Evolutionary conservation across 257 asterid species (phyloP).

Genomic region (Pogostemon cablin): DNA sequence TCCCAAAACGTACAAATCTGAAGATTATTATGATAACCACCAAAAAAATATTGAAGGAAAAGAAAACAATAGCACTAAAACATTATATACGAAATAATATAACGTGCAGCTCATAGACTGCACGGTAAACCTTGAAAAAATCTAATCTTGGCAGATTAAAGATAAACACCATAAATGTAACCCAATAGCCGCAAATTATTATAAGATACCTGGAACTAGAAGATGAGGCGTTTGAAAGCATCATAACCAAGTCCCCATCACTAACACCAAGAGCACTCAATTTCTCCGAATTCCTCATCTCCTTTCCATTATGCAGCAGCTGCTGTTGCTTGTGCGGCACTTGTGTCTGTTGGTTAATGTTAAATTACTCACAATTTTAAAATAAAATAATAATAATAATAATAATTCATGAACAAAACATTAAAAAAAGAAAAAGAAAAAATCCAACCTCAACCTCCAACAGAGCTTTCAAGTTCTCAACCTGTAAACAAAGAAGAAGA

Average conservation of each 20-base stretch:
- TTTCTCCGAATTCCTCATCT: conserved; percentile 76
- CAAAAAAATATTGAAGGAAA: not conserved
- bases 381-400: not conserved
- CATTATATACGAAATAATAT: conserved; percentile 21
- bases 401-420: conserved; percentile 1
- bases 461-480: conserved; percentile 95
- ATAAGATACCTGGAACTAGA: conserved; percentile 58
- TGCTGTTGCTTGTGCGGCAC: conserved; percentile 90
- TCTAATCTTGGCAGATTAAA: not conserved
- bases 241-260: conserved; percentile 96
- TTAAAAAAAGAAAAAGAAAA: not conserved
- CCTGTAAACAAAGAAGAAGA: conserved; percentile 47
- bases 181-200: not conserved
- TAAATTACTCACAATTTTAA: conserved; percentile 28
- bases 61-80: conserved; percentile 1
- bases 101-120: conserved; percentile 8
- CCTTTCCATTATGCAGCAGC: conserved; percentile 76
- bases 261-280: conserved; percentile 69
- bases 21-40: not conserved
- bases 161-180: not conserved
- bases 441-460: conserved; percentile 92
- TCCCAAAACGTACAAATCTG: not conserved
- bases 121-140: not conserved
- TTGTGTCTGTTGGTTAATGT: conserved; percentile 59
- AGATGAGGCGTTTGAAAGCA: conserved; percentile 59